These are phyloP conservation scores for Fraxinus velutina DNA, from an alignment of 305 asterid genomes.

Conservation along the genomic window DNA sequence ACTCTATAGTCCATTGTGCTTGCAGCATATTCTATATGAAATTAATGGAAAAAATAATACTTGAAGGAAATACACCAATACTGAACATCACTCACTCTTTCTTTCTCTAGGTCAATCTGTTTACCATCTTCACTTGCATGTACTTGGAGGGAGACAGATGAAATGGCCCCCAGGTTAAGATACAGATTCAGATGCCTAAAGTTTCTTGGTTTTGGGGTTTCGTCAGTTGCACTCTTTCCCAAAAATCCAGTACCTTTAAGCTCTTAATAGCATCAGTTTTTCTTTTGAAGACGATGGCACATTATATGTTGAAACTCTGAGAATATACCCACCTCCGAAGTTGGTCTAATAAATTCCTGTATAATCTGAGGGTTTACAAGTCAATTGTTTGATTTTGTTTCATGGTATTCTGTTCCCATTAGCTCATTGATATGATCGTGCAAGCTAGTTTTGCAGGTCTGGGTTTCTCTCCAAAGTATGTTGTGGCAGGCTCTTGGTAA, in stretches of 20 bases:
- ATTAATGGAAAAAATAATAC: not conserved
- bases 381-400: not conserved
- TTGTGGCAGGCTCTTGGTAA: not conserved
- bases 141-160: constrained; percentile 95
- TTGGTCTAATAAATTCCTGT: not conserved
- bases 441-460: not conserved
- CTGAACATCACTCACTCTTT: constrained; percentile 1
- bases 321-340: not conserved
- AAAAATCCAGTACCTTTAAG: not conserved
- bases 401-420: not conserved
- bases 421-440: not conserved
- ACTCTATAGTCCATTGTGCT: not conserved
- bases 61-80: not conserved
- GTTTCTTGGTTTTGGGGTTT: not conserved
- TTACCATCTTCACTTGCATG: constrained; percentile 95
- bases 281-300: not conserved
- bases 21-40: not conserved
- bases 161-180: constrained; percentile 92
- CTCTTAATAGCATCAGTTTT: not conserved
- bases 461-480: not conserved
- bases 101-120: constrained; percentile 73
- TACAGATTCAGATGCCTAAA: not conserved
- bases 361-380: not conserved
- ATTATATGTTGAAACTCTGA: not conserved
- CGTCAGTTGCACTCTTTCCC: not conserved